Conservation (phyloP, 2,329 filamentous ascomycete species). For the Aspergillus vadensis region DNA sequence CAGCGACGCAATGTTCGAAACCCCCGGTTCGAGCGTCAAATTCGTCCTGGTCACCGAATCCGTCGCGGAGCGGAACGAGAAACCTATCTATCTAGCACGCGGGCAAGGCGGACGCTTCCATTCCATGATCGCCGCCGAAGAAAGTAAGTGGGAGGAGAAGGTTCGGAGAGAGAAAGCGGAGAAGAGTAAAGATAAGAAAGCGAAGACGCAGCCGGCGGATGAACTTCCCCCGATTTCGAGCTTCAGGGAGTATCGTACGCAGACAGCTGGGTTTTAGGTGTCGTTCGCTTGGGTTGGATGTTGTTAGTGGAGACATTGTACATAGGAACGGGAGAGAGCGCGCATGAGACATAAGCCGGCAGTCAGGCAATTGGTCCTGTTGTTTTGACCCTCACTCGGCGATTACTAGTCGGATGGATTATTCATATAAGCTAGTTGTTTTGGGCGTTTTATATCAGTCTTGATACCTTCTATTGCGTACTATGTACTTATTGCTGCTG, state of each 20-base stretch:
- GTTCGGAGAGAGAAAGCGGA: conserved; percentile 36
- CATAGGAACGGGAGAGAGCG: not conserved
- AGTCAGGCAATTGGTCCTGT: not conserved
- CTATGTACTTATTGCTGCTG: no score
- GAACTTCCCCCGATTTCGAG: conserved; percentile 29
- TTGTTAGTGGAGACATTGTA: not conserved
- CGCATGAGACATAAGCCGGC: no score
- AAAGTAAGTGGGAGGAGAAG: conserved; percentile 53
- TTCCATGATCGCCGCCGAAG: conserved; percentile 53
- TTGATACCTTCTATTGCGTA: no score
- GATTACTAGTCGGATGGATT: not conserved
- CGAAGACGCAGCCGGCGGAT: conserved; percentile 12
- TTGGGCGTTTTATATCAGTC: no score
- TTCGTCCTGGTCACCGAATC: conserved; percentile 74
- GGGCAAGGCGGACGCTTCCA: conserved; percentile 56
- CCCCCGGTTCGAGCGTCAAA: conserved; percentile 65
- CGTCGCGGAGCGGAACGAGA: conserved; percentile 64
- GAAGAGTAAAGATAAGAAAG: conserved; percentile 26
- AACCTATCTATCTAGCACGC: conserved; percentile 54
- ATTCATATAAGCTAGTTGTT: no score
- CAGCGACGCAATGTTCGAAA: conserved; percentile 79
- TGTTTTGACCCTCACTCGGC: not conserved
- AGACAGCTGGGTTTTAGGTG: conserved; percentile 32
- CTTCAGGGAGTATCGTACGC: conserved; percentile 50
- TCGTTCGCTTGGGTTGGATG: no score